These are phyloP conservation scores for Sporopachydermia lactativora DNA, from an alignment of 805 yeast species.

Conservation along the genomic window DNA sequence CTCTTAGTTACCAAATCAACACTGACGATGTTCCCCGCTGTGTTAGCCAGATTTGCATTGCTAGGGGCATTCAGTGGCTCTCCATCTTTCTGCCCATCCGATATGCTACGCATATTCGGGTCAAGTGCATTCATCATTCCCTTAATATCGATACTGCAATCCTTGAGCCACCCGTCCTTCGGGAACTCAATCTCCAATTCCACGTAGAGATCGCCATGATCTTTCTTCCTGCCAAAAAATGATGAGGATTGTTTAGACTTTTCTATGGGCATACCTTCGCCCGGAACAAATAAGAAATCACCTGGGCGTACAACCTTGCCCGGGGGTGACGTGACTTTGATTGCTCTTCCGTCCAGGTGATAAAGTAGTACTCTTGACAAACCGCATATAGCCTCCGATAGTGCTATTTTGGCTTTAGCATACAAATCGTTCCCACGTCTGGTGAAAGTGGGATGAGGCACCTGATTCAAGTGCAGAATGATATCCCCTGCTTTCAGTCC, in stretches of 20 bases:
- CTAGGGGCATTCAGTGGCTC: background rate
- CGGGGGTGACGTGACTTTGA: constrained; percentile 47
- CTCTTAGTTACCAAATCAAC: constrained; percentile 1
- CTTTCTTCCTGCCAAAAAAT: constrained; percentile 12
- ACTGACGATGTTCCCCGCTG: background rate
- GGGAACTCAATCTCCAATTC: constrained; percentile 71
- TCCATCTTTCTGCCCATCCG: background rate
- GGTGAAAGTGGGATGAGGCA: constrained; percentile 32
- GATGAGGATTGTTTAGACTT: constrained; percentile 12
- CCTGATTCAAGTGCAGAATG: constrained; percentile 41
- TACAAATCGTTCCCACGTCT: constrained; percentile 54
- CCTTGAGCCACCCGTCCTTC: constrained; percentile 52
- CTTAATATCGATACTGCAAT: background rate
- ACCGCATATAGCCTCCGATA: constrained; percentile 80
- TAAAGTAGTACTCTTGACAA: constrained; percentile 47
- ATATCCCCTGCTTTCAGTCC: constrained; percentile 72
- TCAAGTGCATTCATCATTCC: background rate
- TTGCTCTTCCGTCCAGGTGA: constrained; percentile 69
- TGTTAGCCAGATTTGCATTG: background rate
- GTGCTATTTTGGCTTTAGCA: constrained; percentile 42
- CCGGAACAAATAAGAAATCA: constrained; percentile 43
- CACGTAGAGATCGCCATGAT: constrained; percentile 57
- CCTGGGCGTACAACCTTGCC: constrained; percentile 80
- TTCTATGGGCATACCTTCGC: constrained; percentile 76
- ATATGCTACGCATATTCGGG: background rate